Evolutionary conservation across 441 rosid species (phyloP), one percentile per base, ranked within the genome.

Genomic region (Arabidopsis hybrid): DNA sequence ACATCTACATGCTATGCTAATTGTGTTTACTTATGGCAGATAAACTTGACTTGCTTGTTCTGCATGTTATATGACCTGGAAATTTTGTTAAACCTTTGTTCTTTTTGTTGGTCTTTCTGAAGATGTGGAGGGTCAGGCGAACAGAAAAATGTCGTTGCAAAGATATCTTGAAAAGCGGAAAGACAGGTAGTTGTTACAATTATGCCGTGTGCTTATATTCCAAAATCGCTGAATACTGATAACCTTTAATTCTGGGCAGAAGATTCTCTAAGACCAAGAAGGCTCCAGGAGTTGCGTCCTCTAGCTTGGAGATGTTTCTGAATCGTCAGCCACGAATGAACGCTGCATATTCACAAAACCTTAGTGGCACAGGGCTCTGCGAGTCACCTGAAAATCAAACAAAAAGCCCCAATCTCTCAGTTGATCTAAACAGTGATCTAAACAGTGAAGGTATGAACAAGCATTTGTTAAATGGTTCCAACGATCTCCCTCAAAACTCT

Each of bases 151-250:
- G 29, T 87, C 84, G 29, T 69, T 89, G 86, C 93, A 85, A 81
- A 86, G 90, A 83, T 92, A 89, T 72, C 87, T 52, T n/a, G 95
- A 90, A 60, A 92, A 90, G 87, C 82, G 85, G 26, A 90, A 90
- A 65, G 96, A 90, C 82, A 92, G 98, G 98, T 92, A n/a, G 16
- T 38, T 53, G 43, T 21, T 16, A 50, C 14, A 16, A 46, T 65
- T 4, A 17, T 38, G 9, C 50, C 13, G 4, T 14, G 60, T 14
- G 29, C 13, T 1, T 13, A 38, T 4, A 49, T 40, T 29, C 4
- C 47, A 7, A 38, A 47, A 9, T 49, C 0, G 7, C 52, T 17
- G 43, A 49, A 50, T 56, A 68, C 63, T 75, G 43, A 60, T 34
- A 1, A 46, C 42, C 13, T 35, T 50, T 29, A 1, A 66, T 38